Conservation (phyloP, 2,329 filamentous ascomycete genomes). For the Ilyonectria robusta region DNA sequence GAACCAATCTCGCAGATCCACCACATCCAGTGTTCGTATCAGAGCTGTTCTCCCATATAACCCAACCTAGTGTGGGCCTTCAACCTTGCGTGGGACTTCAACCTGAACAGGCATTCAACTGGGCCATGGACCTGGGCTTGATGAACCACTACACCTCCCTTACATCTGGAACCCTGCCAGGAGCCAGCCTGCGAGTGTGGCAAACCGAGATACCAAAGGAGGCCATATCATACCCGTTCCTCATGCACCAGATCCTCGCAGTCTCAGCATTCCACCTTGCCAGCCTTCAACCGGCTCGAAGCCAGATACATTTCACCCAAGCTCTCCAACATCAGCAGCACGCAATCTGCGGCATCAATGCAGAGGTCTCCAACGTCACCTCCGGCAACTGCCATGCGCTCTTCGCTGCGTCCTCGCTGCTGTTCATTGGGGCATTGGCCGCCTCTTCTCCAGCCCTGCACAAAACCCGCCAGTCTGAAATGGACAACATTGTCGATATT, state of each 20-base stretch:
- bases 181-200: conserved; percentile 15
- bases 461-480: background rate
- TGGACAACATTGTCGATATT: background rate
- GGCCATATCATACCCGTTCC: conserved; percentile 10
- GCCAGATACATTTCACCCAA: background rate
- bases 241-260: conserved; percentile 29
- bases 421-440: conserved; percentile 19
- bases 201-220: conserved; percentile 14
- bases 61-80: background rate
- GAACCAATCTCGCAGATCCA: background rate
- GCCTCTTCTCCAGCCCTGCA: background rate
- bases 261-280: conserved; percentile 26
- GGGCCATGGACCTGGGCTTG: conserved; percentile 22
- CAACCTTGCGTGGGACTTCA: background rate
- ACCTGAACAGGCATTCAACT: conserved; percentile 2
- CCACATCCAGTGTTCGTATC: background rate
- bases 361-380: conserved; percentile 10
- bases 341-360: conserved; percentile 18
- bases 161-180: conserved; percentile 20
- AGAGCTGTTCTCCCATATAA: background rate
- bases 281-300: background rate
- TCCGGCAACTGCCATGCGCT: conserved; percentile 22
- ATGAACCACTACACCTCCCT: conserved; percentile 20
- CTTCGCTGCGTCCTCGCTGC: conserved; percentile 19
- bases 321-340: conserved; percentile 27